Evolutionary conservation across 257 asterid genomes (phyloP).

Genomic region (Echites panduratus): DNA sequence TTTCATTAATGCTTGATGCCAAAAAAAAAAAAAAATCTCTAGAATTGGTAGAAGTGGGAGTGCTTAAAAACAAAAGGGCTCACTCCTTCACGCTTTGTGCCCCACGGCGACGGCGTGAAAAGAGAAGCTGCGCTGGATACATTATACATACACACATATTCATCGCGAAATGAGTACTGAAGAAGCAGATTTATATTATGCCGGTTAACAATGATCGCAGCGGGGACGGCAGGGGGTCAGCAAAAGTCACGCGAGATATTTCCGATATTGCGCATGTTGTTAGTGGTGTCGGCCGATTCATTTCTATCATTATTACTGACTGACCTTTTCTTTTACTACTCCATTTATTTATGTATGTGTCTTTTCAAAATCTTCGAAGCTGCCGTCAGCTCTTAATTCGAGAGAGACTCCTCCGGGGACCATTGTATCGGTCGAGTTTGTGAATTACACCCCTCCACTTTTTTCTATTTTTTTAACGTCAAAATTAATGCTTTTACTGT

Average conservation of each 20-base stretch:
- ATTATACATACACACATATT: background rate
- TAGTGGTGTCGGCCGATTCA: constrained; percentile 9
- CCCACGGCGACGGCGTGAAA: constrained; percentile 9
- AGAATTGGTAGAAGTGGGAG: background rate
- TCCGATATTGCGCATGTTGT: constrained; percentile 17
- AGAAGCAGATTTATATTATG: background rate
- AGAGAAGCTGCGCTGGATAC: background rate
- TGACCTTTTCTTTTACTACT: no score
- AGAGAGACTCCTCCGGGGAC: background rate
- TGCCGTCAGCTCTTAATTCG: background rate
- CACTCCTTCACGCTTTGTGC: background rate
- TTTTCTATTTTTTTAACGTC: no score
- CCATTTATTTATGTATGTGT: background rate
- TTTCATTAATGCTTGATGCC: no score
- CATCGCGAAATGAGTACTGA: constrained; percentile 12
- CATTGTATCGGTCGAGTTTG: no score
- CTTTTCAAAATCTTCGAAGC: background rate
- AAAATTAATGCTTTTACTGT: no score
- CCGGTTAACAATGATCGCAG: background rate
- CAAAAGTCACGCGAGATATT: constrained; percentile 16
- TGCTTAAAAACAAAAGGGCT: background rate
- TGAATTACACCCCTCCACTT: no score
- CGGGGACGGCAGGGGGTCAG: constrained; percentile 1
- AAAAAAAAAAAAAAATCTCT: no score
- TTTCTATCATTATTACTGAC: background rate